Evolutionary conservation across 2,329 filamentous ascomycete genomes (phyloP), one percentile per base, ranked within the genome.

Genomic region (Acephala macrosclerotiorum): DNA sequence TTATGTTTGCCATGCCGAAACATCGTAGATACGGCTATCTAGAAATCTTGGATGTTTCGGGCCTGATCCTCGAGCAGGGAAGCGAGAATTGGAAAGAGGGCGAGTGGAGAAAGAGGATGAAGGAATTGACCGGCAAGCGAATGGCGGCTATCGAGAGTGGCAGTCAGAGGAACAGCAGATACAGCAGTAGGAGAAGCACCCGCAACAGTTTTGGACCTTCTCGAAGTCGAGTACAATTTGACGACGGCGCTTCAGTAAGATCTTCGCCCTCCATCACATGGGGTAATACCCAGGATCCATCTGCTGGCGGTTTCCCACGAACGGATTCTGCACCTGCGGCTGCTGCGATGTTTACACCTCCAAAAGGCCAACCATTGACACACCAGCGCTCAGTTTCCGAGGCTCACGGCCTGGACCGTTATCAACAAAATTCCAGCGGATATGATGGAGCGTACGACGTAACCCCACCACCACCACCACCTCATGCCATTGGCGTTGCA

Each of bases 1-100:
- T 99, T 70, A 99, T 99, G 96, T 99, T 98, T 78, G 96, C 94
- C 6, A 96, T 99, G 90, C 95, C 96, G 0, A 93, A 92, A 72
- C 89, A 96, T 72, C 89, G 90, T 61, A 87, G 92, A 70, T 97
- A 97, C 74, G 94, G 95, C 0, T 98, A 98, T 74, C 81, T 99
- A 29, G 96, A 98, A 74, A 89, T 94, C 40, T 80, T 94, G 63
- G 96, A 99, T 75, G 92, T 98, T 18, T 89, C 90, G 3, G 85
- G 86, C 61, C 81, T 98, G 49, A 94, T 99, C 67, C 85, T 91
- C 68, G 90, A 90, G 2, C 86, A 93, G 2, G 92, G 91, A 22
- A 97, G 91, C 77, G 81, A 86, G 22, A 82, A 79, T 26, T 97
- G 94, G 94, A 89, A 84, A 53, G 96, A 98, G 79, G 85, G 89